These are phyloP conservation scores for Moniliophthora roreri DNA, from an alignment of 1,284 basidiomycete genomes.

Conservation along the genomic window DNA sequence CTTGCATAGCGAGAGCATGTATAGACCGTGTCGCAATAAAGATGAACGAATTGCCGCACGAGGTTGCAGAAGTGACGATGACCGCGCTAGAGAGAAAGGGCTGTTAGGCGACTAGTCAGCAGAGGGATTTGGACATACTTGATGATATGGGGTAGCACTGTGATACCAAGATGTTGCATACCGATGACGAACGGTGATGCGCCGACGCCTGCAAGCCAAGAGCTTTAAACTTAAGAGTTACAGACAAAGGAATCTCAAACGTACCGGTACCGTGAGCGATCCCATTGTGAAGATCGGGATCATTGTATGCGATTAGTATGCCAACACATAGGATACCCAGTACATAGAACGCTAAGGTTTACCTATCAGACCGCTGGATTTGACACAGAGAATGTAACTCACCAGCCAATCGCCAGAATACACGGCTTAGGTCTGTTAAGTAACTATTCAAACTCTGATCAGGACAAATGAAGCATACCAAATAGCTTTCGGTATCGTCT, in stretches of 20 bases:
- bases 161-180: conserved; percentile 48
- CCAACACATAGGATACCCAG: conserved; percentile 22
- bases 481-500: conserved; percentile 54
- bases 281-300: conserved; percentile 11
- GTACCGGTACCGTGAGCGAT: conserved; percentile 40
- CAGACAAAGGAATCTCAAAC: conserved; percentile 44
- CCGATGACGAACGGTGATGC: conserved; percentile 50
- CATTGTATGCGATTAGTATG: conserved; percentile 30
- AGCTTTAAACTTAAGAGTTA: too few species aligned
- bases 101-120: neutral
- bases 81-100: conserved; percentile 9
- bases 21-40: conserved; percentile 15
- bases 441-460: conserved; percentile 21
- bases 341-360: conserved; percentile 10
- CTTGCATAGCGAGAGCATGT: conserved; percentile 13
- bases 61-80: conserved; percentile 15
- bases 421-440: conserved; percentile 7
- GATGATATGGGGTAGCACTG: conserved; percentile 41
- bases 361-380: neutral
- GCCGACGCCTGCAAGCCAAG: conserved; percentile 33
- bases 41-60: conserved; percentile 16
- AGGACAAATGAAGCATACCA: conserved; percentile 39
- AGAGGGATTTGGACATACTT: conserved; percentile 3
- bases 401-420: conserved; percentile 16
- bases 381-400: neutral